Conservation (phyloP, 2,329 filamentous ascomycete species). For the Fusarium succisae region DNA sequence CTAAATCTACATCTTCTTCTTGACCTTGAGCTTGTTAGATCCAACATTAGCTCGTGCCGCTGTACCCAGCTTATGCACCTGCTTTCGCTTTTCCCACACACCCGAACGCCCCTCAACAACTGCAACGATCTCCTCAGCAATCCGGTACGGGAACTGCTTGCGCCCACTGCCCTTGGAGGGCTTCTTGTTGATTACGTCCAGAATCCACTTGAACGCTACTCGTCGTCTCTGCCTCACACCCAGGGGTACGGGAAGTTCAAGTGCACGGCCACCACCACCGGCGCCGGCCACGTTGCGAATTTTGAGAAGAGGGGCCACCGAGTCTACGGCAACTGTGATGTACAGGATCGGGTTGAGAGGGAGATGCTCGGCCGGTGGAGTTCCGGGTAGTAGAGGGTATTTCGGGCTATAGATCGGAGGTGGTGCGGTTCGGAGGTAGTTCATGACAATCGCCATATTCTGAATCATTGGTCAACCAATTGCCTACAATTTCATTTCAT, state of each 20-base stretch:
- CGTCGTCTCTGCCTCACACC: conserved; percentile 78
- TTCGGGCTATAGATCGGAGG: conserved; percentile 78
- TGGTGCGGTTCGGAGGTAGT: conserved; percentile 83
- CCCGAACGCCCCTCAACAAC: conserved; percentile 86
- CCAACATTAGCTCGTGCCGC: conserved; percentile 77
- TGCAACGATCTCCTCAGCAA: conserved; percentile 86
- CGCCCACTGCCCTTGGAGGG: conserved; percentile 76
- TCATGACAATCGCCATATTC: conserved; percentile 88
- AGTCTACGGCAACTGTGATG: conserved; percentile 90
- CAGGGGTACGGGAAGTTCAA: conserved; percentile 85
- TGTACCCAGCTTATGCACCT: conserved; percentile 83
- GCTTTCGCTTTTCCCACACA: conserved; percentile 84
- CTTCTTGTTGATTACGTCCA: conserved; percentile 84
- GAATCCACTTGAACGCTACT: conserved; percentile 86
- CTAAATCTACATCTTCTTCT: conserved; percentile 48
- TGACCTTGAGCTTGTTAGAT: conserved; percentile 49
- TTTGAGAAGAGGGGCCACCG: conserved; percentile 86
- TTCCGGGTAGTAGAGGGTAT: conserved; percentile 77
- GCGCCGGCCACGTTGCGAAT: conserved; percentile 80
- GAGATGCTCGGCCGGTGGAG: conserved; percentile 80
- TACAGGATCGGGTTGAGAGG: conserved; percentile 91
- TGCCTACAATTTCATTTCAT: not conserved
- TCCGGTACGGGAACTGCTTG: conserved; percentile 76
- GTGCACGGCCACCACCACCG: conserved; percentile 84
- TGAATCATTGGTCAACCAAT: conserved; percentile 50